Conservation (phyloP, 495 filamentous ascomycete genomes). For the Aspergillus hancockii region DNA sequence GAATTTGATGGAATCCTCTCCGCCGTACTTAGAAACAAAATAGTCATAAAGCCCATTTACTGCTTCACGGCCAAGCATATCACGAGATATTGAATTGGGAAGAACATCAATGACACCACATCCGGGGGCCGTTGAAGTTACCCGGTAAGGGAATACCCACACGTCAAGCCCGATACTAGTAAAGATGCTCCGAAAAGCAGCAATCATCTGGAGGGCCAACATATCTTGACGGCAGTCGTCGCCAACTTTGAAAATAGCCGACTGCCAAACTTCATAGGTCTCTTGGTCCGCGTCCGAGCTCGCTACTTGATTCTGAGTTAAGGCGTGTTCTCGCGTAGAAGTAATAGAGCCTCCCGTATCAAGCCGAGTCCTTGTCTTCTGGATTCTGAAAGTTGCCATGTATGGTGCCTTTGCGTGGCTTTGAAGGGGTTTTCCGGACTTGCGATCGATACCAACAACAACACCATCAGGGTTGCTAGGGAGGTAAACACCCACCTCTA, state of each 20-base stretch:
- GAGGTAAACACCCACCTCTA: constrained; percentile 95
- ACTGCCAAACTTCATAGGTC: constrained; percentile 94
- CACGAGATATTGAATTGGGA: constrained; percentile 94
- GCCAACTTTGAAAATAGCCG: constrained; percentile 99
- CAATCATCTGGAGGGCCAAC: constrained; percentile 94
- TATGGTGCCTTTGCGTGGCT: constrained; percentile 97
- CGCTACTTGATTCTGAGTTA: background rate
- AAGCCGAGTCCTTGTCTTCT: constrained; percentile 63
- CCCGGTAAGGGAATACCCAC: constrained; percentile 94
- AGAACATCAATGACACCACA: constrained; percentile 98
- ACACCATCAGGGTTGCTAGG: constrained; percentile 96
- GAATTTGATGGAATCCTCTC: constrained; percentile 89
- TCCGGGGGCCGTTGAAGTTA: constrained; percentile 96
- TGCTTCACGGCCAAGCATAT: constrained; percentile 97
- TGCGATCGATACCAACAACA: constrained; percentile 95
- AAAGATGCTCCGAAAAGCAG: constrained; percentile 95
- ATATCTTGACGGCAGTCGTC: constrained; percentile 99
- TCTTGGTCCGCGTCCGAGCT: constrained; percentile 32
- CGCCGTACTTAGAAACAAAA: constrained; percentile 94
- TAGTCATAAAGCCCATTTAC: constrained; percentile 98
- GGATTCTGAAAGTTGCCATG: constrained; percentile 97
- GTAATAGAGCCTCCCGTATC: constrained; percentile 22
- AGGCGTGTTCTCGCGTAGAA: background rate
- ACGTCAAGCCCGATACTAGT: constrained; percentile 91
- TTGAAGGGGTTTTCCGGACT: constrained; percentile 95